These are phyloP conservation scores for Plantago major DNA, from an alignment of 257 asterid species.

Conservation along the genomic window DNA sequence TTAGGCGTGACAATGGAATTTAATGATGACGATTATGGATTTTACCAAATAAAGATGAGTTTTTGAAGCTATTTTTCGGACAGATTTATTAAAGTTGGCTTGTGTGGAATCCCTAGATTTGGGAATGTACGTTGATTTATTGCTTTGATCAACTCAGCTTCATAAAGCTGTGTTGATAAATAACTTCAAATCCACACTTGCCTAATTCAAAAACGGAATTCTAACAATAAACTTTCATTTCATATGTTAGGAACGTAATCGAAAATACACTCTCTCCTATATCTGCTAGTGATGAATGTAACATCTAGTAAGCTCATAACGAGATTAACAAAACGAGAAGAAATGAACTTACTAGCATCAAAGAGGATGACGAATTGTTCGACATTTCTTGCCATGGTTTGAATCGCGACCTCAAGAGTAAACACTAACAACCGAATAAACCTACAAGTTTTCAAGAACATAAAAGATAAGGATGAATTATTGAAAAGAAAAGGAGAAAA, in stretches of 20 bases:
- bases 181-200: too few relatives aligned
- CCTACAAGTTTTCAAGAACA: slow-evolving; percentile 34
- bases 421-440: slow-evolving; percentile 71
- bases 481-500: slow-evolving; percentile 8
- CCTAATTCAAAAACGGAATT: too few relatives aligned
- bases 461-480: too few relatives aligned
- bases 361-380: slow-evolving; percentile 77
- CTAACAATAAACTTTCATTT: too few relatives aligned
- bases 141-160: slow-evolving; percentile 30
- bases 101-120: slow-evolving; percentile 43
- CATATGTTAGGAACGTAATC: too few relatives aligned
- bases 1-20: slow-evolving; percentile 72
- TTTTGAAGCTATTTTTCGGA: slow-evolving; percentile 32
- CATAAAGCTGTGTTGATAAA: slow-evolving; percentile 44
- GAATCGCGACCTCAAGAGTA: slow-evolving; percentile 92
- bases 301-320: too few relatives aligned
- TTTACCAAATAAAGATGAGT: slow-evolving; percentile 32
- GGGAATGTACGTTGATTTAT: slow-evolving; percentile 44
- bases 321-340: too few relatives aligned
- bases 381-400: slow-evolving; percentile 69
- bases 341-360: slow-evolving; percentile 92
- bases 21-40: slow-evolving; percentile 22
- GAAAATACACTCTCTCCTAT: too few relatives aligned
- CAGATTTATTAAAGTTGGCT: slow-evolving; percentile 27
- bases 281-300: too few relatives aligned